These are phyloP conservation scores for Fereydounia khargensis DNA, from an alignment of 1,284 basidiomycete genomes.

Conservation along the genomic window DNA sequence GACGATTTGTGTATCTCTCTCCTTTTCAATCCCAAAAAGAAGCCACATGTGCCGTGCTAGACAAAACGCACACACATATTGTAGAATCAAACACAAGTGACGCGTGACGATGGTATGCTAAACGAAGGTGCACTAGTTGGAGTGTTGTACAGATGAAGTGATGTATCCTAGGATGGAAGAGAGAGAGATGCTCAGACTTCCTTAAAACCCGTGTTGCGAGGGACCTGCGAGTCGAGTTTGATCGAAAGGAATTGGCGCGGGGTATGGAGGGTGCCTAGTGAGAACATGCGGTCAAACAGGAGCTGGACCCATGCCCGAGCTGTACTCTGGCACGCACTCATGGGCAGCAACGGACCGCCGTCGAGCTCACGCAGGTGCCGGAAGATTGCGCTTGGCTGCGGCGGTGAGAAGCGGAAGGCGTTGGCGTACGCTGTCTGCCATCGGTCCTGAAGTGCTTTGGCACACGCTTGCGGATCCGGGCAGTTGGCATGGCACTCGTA, in stretches of 20 bases:
- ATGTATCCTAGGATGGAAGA: too few species aligned
- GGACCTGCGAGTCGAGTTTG: conserved; percentile 13
- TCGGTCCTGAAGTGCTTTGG: conserved; percentile 85
- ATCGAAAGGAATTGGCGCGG: conserved; percentile 20
- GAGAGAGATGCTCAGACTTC: too few species aligned
- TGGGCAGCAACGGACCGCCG: background rate
- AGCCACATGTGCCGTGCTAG: too few species aligned
- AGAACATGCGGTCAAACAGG: conserved; percentile 42
- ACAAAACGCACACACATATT: too few species aligned
- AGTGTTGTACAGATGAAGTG: too few species aligned
- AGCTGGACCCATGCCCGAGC: conserved; percentile 27
- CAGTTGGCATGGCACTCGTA: conserved; percentile 74
- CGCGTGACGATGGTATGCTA: too few species aligned
- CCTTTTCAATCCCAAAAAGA: too few species aligned
- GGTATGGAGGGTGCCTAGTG: conserved; percentile 9
- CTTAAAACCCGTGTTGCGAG: too few species aligned
- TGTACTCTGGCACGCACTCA: conserved; percentile 24
- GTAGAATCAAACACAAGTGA: too few species aligned
- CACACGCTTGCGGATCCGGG: conserved; percentile 75
- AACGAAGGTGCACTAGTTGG: too few species aligned
- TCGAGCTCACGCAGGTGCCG: conserved; percentile 36
- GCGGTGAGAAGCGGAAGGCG: conserved; percentile 82
- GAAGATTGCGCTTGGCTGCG: conserved; percentile 62
- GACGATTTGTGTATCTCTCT: too few species aligned
- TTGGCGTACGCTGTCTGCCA: conserved; percentile 84